Evolutionary conservation across 2,329 filamentous ascomycete species (phyloP), one percentile per base, ranked within the genome.

Genomic region (Alternaria sp.): DNA sequence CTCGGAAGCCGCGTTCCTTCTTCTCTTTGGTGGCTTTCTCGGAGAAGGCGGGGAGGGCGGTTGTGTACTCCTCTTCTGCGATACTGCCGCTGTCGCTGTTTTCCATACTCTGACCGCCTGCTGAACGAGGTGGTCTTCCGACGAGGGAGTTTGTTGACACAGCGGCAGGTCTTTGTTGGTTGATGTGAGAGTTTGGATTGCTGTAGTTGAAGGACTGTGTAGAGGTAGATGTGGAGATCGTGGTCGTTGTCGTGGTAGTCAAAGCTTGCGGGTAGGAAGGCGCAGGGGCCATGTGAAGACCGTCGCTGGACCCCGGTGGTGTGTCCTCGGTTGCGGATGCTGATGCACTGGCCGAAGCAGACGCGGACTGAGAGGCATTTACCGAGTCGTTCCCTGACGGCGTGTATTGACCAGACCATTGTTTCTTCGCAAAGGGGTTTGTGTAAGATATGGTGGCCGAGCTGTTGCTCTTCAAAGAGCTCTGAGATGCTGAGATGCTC

Each of bases 1-100:
- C 77, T 9, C 79, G 74, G 52, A 82, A 70, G 6, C 81, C 76
- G 40, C 81, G 77, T 63, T 81, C 75, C 43, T 74, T 79, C n/a
- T 74, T 75, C 21, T 78, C 74, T 46, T 79, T 78, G 17, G 60
- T 62, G n/a, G 75, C 55, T 43, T 77, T 76, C 19, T 74, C 71
- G 11, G 76, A 75, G 57, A 80, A 78, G 9, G 72, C 70, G 1
- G 79, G 79, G 2, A 81, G 66, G 0, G 79, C 79, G 2, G 78
- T 81, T 1, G 79, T 78, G 50, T 74, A 78, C 44, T 81, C 79
- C 59, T 80, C 77, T 62, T 80, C 80, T 50, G 56, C 62, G 28
- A 75, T 61, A 45, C 74, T 77, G 6, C 80, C 81, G 17, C 74
- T 74, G 17, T 76, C 79, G 52, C 71, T 80, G 51, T 72, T 72